Conservation (phyloP, 805 yeast species). For the Metschnikowia shivogae region DNA sequence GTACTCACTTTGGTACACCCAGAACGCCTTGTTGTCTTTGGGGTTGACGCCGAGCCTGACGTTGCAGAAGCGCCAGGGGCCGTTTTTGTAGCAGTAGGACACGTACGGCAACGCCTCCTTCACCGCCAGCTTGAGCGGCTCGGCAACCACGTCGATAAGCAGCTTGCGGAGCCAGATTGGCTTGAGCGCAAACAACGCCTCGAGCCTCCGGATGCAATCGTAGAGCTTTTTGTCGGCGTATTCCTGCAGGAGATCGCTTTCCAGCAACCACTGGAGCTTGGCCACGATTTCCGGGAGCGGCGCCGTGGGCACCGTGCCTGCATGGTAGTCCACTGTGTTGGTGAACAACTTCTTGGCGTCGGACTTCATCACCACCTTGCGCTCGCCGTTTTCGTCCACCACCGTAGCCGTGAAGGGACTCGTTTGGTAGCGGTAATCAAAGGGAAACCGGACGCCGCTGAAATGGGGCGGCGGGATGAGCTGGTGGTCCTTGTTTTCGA, state of each 20-base stretch:
- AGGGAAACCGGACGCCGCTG: conserved; percentile 72
- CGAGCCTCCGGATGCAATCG: conserved; percentile 42
- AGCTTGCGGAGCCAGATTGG: conserved; percentile 88
- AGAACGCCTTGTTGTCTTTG: conserved; percentile 45
- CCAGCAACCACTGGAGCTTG: conserved; percentile 28
- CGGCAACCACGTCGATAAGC: conserved; percentile 52
- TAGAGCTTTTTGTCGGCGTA: conserved; percentile 33
- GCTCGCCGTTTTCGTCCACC: conserved; percentile 56
- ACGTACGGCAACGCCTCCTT: conserved; percentile 82
- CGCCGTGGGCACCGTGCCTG: conserved; percentile 41
- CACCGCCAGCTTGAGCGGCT: conserved; percentile 41
- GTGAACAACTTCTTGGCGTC: conserved; percentile 50
- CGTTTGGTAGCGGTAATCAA: conserved; percentile 70
- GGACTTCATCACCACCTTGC: conserved; percentile 44
- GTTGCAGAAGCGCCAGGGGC: conserved; percentile 93
- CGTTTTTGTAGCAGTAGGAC: conserved; percentile 75
- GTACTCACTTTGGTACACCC: conserved; percentile 78
- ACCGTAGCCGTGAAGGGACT: conserved; percentile 53
- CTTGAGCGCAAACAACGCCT: conserved; percentile 55
- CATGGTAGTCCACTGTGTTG: conserved; percentile 47
- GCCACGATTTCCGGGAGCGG: conserved; percentile 48
- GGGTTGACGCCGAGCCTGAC: conserved; percentile 81
- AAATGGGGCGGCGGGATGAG: conserved; percentile 86
- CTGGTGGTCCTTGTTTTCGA: conserved; percentile 44
- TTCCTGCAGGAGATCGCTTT: conserved; percentile 32